Base-by-base conservation (phyloP, 2,329 filamentous ascomycete species). In the Penicillium concentricum region DNA sequence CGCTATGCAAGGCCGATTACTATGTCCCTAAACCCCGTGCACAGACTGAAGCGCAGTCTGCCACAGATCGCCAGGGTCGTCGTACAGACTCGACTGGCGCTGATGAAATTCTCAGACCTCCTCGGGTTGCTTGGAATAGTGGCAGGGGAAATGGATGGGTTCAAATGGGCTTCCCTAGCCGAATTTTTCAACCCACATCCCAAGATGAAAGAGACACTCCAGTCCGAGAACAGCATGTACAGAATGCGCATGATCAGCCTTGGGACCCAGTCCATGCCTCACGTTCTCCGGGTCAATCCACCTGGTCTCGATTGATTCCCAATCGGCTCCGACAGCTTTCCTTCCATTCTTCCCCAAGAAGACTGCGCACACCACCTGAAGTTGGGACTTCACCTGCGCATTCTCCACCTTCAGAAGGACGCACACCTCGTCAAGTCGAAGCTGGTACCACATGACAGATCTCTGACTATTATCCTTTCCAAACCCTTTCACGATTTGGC, bases 1-100 rank as follows among this genome's bases (percentile, higher is more conserved):
- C 94, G 6, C 86, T 99, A 7, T 99, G 94, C 81, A 99, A 99
- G 78, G 91, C 93, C 39, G 94, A 99, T 71, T 99, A 97, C 74
- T 97, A 96, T 74, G 88, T 91, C 3, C 93, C 94, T 0, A 97
- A 97, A 76, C 91, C 92, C 49, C 89, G 91, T 16, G 81, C 89
- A 3, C 84, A 87, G 59, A 80, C 63, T 42, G 73, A 71, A 44
- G 49, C 60, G 18, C 49, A 60, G 12, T 48, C 68, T 39, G 67
- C 67, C 39, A 58, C 61, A 48, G 75, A 72, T 47, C 70, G 73
- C 13, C 57, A 65, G 52, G 65, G 67, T 42, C 73, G 69, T 61
- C 70, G 65, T 58, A 56, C 53, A 42, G 54, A 22, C 9, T 52
- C 66, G 34, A 67, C 44, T 41, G 65, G 70, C 35, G 56, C 58